Evolutionary conservation across 1,139 yeast species (phyloP), one percentile per base, ranked within the genome.

Genomic region (Hansenula anomala): DNA sequence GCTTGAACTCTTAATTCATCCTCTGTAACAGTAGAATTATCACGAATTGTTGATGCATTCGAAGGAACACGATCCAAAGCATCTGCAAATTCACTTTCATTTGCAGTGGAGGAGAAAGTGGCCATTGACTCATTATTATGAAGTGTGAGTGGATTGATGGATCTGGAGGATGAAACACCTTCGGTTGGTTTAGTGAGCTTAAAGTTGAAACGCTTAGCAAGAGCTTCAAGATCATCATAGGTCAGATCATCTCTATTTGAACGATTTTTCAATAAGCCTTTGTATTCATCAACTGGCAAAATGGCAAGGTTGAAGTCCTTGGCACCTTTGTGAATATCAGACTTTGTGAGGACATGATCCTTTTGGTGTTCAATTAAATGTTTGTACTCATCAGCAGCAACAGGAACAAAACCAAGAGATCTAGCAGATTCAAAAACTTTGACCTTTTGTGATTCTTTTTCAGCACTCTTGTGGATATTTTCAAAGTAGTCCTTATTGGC

Each of bases 401-500:
- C 51, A 4, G 64, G 58, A 20, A 61, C 62, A 41, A 60, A 57
- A 1, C 66, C 68, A 18, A 61, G 48, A 2, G 64, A 49, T 33
- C 54, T 60, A 3, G 66, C 61, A 29, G 64, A 56, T 19, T 55
- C 61, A 31, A 58, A 42, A 13, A 59, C 51, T 34, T 55, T 58
- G 5, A 57, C 64, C 28, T 51, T 52, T 23, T 49, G 44, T 3
- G 47, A 36, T 32, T 52, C 57, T 38, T 59, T 60, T 38, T 58
- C 55, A 5, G 54, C 56, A 24, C 56, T 44, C 33, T 43, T 42
- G 7, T 46, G 50, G 6, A 58, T 57, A 19, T 55, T 54, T 36
- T 61, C 66, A 44, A 59, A 60, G 37, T 51, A 58, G 22, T 59
- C 58, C 42, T 60, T 60, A 9, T 56, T 59, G 4, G 58, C 59